These are phyloP conservation scores for Polytolypa hystricis DNA, from an alignment of 2,329 filamentous ascomycete genomes.

Conservation along the genomic window DNA sequence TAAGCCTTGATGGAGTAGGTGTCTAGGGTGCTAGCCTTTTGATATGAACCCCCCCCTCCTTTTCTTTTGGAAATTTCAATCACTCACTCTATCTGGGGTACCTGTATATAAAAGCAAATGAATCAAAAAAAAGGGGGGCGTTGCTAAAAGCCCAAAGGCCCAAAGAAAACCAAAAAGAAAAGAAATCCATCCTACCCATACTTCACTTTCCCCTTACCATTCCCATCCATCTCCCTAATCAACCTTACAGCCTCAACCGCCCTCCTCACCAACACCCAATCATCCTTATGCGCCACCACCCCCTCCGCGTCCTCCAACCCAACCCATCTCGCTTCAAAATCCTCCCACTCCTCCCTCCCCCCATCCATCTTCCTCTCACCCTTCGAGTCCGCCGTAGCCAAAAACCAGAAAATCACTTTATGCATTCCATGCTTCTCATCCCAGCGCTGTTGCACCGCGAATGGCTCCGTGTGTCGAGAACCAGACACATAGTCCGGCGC, in stretches of 20 bases:
- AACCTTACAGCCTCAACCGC: conserved; percentile 3
- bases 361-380: conserved; percentile 8
- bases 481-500: conserved; percentile 1
- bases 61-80: no score
- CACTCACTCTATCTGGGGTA: no score
- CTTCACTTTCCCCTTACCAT: no score
- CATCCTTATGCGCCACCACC: conserved; percentile 8
- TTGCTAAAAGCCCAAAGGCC: no score
- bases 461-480: conserved; percentile 5
- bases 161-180: no score
- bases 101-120: no score
- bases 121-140: no score
- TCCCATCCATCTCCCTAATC: no score
- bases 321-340: conserved; percentile 11
- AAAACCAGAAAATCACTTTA: conserved; percentile 14
- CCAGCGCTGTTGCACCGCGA: conserved; percentile 4
- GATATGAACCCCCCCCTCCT: no score
- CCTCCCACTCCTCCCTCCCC: conserved; percentile 11
- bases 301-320: conserved; percentile 9
- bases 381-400: conserved; percentile 7
- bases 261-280: conserved; percentile 3
- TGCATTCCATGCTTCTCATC: conserved; percentile 4
- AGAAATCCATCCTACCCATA: no score
- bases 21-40: no score
- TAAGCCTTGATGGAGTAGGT: no score